Evolutionary conservation across 192 early-diverging fungal genomes (phyloP).

Genomic region (Rhizophlyctis rosea): DNA sequence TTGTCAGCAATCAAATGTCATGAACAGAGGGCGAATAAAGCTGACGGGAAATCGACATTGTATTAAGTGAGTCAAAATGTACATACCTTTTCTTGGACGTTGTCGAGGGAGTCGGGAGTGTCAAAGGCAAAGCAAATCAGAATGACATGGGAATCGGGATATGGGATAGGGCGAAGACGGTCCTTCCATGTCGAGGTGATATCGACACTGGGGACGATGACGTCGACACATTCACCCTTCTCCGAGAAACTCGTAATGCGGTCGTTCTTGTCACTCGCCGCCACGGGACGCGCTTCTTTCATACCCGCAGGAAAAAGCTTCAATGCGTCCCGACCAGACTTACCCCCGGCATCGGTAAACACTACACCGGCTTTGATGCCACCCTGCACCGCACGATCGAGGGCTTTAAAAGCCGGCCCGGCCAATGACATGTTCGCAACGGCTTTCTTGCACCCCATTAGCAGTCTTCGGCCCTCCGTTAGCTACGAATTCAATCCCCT

Average conservation of each 20-base stretch:
- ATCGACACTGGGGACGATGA: conserved; percentile 59
- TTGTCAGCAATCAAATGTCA: conserved; percentile 4
- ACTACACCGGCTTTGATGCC: conserved; percentile 34
- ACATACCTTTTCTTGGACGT: conserved; percentile 69
- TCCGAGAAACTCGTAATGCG: conserved; percentile 44
- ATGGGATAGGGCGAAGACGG: conserved; percentile 86
- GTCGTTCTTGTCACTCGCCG: conserved; percentile 21
- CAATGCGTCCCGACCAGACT: conserved; percentile 53
- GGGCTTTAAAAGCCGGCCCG: conserved; percentile 65
- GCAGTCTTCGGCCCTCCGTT: conserved; percentile 13
- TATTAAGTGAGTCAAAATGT: too few relatives aligned
- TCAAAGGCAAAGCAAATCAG: conserved; percentile 92
- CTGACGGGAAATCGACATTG: too few relatives aligned
- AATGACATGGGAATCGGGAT: conserved; percentile 89
- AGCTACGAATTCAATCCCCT: conserved; percentile 47
- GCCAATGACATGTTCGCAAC: conserved; percentile 68
- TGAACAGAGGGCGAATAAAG: too few relatives aligned
- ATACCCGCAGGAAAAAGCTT: conserved; percentile 45
- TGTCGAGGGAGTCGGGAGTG: conserved; percentile 70
- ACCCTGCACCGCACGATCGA: conserved; percentile 50
- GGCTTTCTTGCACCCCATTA: conserved; percentile 15
- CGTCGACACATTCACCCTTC: conserved; percentile 55
- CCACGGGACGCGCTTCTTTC: conserved; percentile 26
- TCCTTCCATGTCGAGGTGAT: conserved; percentile 43
- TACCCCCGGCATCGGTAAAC: conserved; percentile 46